Percentiles rank a stretch among this genome's conserved stretches.
phyloP scores from a whole-genome alignment of 2,329 filamentous ascomycete species.

The Sarocladiaceae sp. region DNA sequence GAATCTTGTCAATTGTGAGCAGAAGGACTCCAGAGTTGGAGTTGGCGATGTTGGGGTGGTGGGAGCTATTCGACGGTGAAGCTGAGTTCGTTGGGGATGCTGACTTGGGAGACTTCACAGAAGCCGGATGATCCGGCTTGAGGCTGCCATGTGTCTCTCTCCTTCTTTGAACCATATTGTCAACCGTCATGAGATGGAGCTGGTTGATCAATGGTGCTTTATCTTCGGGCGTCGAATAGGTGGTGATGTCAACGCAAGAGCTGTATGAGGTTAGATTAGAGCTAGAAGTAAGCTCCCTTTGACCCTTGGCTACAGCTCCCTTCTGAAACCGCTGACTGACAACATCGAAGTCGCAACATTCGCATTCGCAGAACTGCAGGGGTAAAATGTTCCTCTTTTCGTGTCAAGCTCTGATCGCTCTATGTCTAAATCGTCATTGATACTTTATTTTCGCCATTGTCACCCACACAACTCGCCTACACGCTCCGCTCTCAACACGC shows the following conservation, averaged over 20 bases:
- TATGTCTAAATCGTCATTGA: slow-evolving; percentile 1
- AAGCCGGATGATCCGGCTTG: background rate
- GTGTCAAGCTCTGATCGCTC: background rate
- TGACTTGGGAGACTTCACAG: background rate
- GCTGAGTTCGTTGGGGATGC: background rate
- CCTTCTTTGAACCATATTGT: background rate
- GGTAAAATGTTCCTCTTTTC: background rate
- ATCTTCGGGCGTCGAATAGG: no score
- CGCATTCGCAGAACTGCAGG: no score
- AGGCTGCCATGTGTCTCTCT: background rate
- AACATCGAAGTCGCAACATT: no score
- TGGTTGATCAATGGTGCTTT: no score
- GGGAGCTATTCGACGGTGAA: background rate
- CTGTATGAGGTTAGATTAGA: background rate
- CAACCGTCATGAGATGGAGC: background rate
- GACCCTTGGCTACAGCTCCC: background rate
- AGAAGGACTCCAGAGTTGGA: slow-evolving; percentile 7
- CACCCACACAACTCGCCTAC: background rate
- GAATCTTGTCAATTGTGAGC: slow-evolving; percentile 19
- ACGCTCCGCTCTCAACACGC: no score
- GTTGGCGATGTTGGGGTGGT: background rate
- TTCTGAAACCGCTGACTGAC: no score
- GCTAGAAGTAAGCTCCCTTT: background rate
- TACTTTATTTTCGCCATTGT: background rate
- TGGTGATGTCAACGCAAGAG: background rate